These are phyloP conservation scores for Catharanthus roseus DNA, from an alignment of 257 asterid genomes.

Conservation along the genomic window DNA sequence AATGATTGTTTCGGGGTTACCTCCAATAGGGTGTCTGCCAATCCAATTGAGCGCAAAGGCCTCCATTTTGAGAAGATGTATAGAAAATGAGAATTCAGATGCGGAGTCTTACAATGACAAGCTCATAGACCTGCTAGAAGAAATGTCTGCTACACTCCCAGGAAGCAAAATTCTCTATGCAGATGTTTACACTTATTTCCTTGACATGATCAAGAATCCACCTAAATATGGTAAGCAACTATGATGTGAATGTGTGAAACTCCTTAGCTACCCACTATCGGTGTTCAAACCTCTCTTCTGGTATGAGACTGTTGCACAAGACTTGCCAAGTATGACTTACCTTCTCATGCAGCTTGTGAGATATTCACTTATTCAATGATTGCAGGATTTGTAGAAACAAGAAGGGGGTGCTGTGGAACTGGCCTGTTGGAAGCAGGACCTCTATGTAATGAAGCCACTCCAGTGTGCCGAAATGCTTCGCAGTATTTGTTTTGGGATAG, in stretches of 20 bases:
- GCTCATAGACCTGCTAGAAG: slow-evolving; percentile 12
- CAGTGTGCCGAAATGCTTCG: slow-evolving; percentile 15
- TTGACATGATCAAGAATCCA: slow-evolving; percentile 21
- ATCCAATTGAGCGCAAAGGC: slow-evolving; percentile 18
- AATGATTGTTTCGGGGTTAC: slow-evolving; percentile 20
- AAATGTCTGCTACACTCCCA: slow-evolving; percentile 4
- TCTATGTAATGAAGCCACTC: slow-evolving; percentile 7
- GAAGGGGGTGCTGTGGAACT: slow-evolving; percentile 27
- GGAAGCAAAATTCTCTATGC: slow-evolving; percentile 25
- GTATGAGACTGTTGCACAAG: too few species aligned
- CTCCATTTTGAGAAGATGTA: slow-evolving; percentile 13
- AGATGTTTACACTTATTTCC: slow-evolving; percentile 11
- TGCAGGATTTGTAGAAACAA: slow-evolving; percentile 27
- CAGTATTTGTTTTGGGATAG: slow-evolving; percentile 19
- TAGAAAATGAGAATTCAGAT: slow-evolving; percentile 17
- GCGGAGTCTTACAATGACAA: slow-evolving; percentile 16
- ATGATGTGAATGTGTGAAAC: too few species aligned
- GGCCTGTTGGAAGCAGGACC: slow-evolving; percentile 25
- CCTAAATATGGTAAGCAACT: slow-evolving; percentile 12
- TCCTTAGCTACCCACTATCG: too few species aligned
- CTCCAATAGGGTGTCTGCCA: slow-evolving; percentile 31
- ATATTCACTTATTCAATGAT: neutral
- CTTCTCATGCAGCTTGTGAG: too few species aligned
- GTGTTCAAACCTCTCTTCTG: too few species aligned
- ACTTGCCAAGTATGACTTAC: too few species aligned